Percentiles rank a stretch among this genome's conserved stretches.
Conservation (phyloP, 1,284 basidiomycete genomes). For the Leccinum pachyderme region DNA sequence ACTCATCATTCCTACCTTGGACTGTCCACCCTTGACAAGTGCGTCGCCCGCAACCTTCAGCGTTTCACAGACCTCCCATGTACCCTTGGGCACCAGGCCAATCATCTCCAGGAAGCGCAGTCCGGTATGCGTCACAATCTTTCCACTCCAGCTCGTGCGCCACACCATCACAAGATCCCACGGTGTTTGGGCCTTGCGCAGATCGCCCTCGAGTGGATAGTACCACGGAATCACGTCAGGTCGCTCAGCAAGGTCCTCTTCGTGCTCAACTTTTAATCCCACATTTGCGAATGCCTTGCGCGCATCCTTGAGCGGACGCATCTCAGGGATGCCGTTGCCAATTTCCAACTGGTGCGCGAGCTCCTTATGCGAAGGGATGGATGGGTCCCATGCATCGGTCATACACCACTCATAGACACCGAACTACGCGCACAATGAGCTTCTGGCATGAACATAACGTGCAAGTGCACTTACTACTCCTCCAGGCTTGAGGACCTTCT, state of each 20-base stretch:
- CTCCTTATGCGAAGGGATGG: conserved; percentile 85
- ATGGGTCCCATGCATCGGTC: conserved; percentile 93
- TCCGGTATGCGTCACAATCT: conserved; percentile 80
- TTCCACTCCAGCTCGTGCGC: conserved; percentile 89
- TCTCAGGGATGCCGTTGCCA: conserved; percentile 97
- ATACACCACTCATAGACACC: conserved; percentile 99
- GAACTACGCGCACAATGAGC: conserved; percentile 54
- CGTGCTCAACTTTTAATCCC: conserved; percentile 87
- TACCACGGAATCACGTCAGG: conserved; percentile 88
- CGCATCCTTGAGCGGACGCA: conserved; percentile 78
- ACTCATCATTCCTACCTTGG: conserved; percentile 60
- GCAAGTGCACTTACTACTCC: conserved; percentile 68
- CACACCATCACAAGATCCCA: conserved; percentile 91
- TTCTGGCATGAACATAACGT: neutral
- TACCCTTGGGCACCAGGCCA: conserved; percentile 89
- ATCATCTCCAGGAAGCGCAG: conserved; percentile 79
- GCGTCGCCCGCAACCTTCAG: conserved; percentile 82
- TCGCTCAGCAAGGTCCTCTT: conserved; percentile 93
- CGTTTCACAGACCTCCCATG: conserved; percentile 86
- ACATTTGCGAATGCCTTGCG: conserved; percentile 81
- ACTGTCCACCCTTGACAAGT: conserved; percentile 82
- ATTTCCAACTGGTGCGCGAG: conserved; percentile 90
- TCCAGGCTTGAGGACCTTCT: conserved; percentile 95
- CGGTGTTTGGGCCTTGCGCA: conserved; percentile 87
- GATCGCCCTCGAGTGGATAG: conserved; percentile 94